Base-by-base conservation (phyloP, 2,329 filamentous ascomycete genomes). In the Beauveria varroae region DNA sequence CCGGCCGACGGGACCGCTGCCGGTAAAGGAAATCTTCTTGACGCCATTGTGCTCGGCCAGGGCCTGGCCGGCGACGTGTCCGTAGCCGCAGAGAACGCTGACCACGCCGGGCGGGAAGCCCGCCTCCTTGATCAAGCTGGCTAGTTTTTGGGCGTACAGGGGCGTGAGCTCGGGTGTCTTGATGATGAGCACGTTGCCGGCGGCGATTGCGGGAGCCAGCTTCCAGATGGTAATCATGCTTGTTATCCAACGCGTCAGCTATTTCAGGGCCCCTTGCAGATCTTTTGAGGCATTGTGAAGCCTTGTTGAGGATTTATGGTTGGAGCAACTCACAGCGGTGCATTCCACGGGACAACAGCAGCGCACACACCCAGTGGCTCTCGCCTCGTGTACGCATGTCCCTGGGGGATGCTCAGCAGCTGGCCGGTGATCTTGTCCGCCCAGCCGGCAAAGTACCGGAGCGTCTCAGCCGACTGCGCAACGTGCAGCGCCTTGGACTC, bases 1-100 rank as follows among this genome's bases (percentile, higher is more conserved):
- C 30, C 82, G 81, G 2, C 85, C 89, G 0, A 87, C 89, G 0
- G 75, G 77, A 0, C 86, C 89, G 16, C 83, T 87, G 46, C 89
- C 89, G 0, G 89, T 91, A 67, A 92, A 92, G 0, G 88, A 86
- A 59, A 91, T 79, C 75, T 91, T 91, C 68, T 88, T 84, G 28
- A 92, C 81, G 44, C 80, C 78, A 7, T 80, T 73, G 69, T 92
- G 89, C 46, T 79, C 75, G 1, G 84, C 85, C 7, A 91, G 77
- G 0, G 87, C 85, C 4, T 85, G 80, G 20, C 89, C 89, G 2
- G 87, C 86, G 40, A 83, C 82, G 26, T 78, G 78, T 18, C 88
- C 88, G 30, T 22, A 40, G 0, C 88, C 88, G 62, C 88, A 89
- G 60, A 91, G 68, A 54, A 91, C 80, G 70, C 91, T 91, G 65